These are phyloP conservation scores for Lagenaria siceraria DNA, from an alignment of 306 rosid genomes.

Conservation along the genomic window DNA sequence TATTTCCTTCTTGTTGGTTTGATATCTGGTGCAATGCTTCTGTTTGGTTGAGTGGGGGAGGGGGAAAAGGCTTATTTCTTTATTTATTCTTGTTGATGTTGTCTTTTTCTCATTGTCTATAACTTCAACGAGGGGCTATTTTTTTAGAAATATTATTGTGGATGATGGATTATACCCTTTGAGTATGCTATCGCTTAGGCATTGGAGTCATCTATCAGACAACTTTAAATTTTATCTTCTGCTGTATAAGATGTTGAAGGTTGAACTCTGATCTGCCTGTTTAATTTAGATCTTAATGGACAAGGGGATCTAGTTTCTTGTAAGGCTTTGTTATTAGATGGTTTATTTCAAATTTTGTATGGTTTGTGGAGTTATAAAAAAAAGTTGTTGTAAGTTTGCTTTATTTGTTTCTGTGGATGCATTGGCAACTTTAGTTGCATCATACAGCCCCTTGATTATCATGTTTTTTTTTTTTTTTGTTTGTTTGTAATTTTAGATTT, in stretches of 20 bases:
- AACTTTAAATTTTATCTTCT: neutral
- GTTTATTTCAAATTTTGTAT: neutral
- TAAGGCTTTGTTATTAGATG: neutral
- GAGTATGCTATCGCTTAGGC: neutral
- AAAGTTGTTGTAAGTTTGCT: neutral
- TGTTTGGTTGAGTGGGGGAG: neutral
- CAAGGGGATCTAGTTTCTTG: neutral
- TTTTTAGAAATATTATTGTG: neutral
- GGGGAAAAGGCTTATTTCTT: neutral
- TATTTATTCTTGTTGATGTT: neutral
- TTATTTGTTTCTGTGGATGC: neutral
- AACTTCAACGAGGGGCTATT: neutral
- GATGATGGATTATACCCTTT: constrained; percentile 6
- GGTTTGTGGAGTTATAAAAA: neutral
- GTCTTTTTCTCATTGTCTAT: constrained; percentile 1
- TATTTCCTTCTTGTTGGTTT: neutral
- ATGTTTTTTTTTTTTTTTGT: too few species aligned
- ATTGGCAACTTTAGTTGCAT: neutral
- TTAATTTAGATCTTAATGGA: neutral
- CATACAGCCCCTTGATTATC: neutral
- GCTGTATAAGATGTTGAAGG: neutral
- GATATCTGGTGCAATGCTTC: neutral
- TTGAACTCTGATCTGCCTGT: neutral
- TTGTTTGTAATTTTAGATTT: neutral
- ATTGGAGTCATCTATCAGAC: constrained; percentile 6